Percentiles rank a stretch among this genome's conserved stretches.
These are phyloP conservation scores for Suhomyces wounanorum DNA, from an alignment of 1,139 yeast genomes.

Conservation along the genomic window DNA sequence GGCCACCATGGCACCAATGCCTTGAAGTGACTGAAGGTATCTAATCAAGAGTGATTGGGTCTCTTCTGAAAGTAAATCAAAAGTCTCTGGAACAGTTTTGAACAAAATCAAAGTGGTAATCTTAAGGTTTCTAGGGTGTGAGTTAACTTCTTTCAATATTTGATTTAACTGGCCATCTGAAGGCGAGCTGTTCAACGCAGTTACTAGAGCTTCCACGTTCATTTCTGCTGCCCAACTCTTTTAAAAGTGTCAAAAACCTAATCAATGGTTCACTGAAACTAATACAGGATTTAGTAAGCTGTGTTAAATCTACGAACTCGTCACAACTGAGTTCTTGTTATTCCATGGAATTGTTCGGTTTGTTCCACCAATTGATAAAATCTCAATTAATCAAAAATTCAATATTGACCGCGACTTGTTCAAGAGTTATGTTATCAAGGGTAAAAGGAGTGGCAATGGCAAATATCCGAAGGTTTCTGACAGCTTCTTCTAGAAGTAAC, in stretches of 20 bases:
- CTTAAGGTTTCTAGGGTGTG: slow-evolving; percentile 8
- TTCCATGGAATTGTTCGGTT: background rate
- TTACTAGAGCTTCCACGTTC: background rate
- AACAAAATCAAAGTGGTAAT: slow-evolving; percentile 31
- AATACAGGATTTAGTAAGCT: background rate
- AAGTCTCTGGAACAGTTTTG: slow-evolving; percentile 34
- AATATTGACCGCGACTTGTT: background rate
- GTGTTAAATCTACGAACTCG: background rate
- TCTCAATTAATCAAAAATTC: background rate
- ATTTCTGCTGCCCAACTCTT: background rate
- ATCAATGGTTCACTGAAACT: background rate
- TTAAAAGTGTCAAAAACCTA: background rate
- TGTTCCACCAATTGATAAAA: background rate
- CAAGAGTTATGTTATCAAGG: background rate
- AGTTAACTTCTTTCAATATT: slow-evolving; percentile 13
- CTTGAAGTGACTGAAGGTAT: slow-evolving; percentile 26
- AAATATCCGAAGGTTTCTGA: background rate
- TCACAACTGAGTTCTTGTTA: background rate
- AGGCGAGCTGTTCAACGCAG: slow-evolving; percentile 27
- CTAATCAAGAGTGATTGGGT: slow-evolving; percentile 16
- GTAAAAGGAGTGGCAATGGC: background rate
- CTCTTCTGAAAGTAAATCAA: slow-evolving; percentile 18
- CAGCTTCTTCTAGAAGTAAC: background rate
- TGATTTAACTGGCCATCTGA: slow-evolving; percentile 17
- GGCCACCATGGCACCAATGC: slow-evolving; percentile 33